Evolutionary conservation across 495 filamentous ascomycete genomes (phyloP).

Genomic region (Penicillium pancosmium): DNA sequence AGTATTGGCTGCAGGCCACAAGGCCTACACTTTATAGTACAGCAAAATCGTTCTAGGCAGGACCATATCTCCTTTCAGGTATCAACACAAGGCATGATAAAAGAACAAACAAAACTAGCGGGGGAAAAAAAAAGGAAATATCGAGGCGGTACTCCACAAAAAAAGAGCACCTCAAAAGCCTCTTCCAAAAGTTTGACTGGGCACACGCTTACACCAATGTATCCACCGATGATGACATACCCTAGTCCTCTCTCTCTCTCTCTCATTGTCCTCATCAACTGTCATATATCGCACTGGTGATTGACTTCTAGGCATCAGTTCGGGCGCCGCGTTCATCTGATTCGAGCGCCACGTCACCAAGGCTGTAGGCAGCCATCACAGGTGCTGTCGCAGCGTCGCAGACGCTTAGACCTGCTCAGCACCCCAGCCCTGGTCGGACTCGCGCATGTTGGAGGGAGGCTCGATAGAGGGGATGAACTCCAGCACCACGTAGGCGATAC

Average conservation of each 20-base stretch:
- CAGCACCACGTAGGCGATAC: slow-evolving; percentile 76
- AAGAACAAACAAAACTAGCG: neutral
- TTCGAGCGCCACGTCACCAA: neutral
- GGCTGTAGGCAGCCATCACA: neutral
- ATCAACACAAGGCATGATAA: neutral
- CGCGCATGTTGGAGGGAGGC: slow-evolving; percentile 97
- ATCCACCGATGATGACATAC: slow-evolving; percentile 1
- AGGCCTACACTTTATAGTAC: neutral
- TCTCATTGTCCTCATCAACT: slow-evolving; percentile 1
- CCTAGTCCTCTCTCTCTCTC: neutral
- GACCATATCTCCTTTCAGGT: neutral
- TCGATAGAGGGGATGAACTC: slow-evolving; percentile 97
- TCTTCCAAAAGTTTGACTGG: neutral
- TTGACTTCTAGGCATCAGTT: neutral
- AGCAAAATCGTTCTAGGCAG: neutral
- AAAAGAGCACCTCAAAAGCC: neutral
- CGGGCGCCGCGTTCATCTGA: too few species aligned
- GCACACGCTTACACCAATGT: neutral
- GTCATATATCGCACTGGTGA: neutral
- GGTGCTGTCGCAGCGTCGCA: neutral
- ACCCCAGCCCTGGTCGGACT: slow-evolving; percentile 86
- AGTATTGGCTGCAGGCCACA: neutral
- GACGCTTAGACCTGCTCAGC: slow-evolving; percentile 79
- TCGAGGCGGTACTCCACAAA: neutral
- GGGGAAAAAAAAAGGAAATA: neutral